phyloP scores from a whole-genome alignment of 192 early-diverging fungal genomes.

The Glomus cerebriforme region DNA sequence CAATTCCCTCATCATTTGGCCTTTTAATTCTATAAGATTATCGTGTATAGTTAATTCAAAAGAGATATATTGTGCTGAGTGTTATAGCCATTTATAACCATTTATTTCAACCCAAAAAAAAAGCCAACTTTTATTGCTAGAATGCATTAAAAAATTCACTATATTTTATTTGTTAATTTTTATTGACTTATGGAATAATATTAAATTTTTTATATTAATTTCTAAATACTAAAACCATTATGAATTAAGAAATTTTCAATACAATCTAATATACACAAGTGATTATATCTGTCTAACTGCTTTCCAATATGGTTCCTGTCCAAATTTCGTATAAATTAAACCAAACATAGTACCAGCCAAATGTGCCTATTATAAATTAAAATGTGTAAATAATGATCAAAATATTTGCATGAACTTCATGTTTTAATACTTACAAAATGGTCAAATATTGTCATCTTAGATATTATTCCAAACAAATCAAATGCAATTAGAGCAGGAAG shows the following conservation, averaged over 20 bases:
- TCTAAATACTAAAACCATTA: too few relatives aligned
- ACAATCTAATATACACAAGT: too few relatives aligned
- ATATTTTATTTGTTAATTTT: too few relatives aligned
- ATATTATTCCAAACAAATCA: slow-evolving; percentile 73
- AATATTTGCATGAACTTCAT: not conserved
- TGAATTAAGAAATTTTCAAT: too few relatives aligned
- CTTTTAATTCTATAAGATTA: slow-evolving; percentile 82
- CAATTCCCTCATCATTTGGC: slow-evolving; percentile 94
- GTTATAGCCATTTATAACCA: too few relatives aligned
- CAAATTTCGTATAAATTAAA: slow-evolving; percentile 57
- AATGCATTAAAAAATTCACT: too few relatives aligned
- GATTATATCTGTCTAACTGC: not conserved
- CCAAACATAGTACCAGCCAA: slow-evolving; percentile 68
- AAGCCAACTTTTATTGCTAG: too few relatives aligned
- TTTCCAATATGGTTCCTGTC: slow-evolving; percentile 46
- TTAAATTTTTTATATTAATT: too few relatives aligned
- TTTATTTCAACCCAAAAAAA: too few relatives aligned
- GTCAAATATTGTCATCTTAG: slow-evolving; percentile 74
- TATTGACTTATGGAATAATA: too few relatives aligned
- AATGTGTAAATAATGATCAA: not conserved
- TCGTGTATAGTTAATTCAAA: too few relatives aligned
- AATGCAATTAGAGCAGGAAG: slow-evolving; percentile 69
- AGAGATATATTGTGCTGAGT: not conserved
- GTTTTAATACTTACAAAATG: slow-evolving; percentile 64
- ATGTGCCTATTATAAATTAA: slow-evolving; percentile 52